Conservation (phyloP, 306 rosid species). For the Trifolium pratense region DNA sequence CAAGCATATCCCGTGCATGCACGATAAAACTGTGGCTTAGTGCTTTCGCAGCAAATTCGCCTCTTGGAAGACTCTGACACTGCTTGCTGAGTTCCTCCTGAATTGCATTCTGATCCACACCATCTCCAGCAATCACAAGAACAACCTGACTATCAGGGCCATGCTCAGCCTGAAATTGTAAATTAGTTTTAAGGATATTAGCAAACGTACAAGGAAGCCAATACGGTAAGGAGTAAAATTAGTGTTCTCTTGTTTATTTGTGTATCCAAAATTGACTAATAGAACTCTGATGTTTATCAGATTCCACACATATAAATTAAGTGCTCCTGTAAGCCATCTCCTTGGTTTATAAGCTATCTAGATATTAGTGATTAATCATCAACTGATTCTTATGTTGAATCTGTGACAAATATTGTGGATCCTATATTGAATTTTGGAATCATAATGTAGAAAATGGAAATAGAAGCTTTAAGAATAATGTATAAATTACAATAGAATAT, state of each 20-base stretch:
- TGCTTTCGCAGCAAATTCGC: constrained; percentile 85
- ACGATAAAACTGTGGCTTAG: constrained; percentile 90
- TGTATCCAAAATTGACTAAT: too few relatives aligned
- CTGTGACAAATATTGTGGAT: background rate
- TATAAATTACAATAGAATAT: constrained; percentile 5
- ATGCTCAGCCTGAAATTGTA: constrained; percentile 86
- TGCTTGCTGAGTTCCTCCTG: constrained; percentile 85
- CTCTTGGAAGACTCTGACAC: constrained; percentile 94
- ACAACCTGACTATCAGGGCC: constrained; percentile 99
- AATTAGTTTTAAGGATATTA: constrained; percentile 37
- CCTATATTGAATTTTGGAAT: constrained; percentile 1
- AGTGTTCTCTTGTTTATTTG: background rate
- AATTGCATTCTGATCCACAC: constrained; percentile 74
- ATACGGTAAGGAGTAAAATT: background rate
- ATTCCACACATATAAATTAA: too few relatives aligned
- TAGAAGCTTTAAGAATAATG: constrained; percentile 23
- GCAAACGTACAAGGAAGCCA: constrained; percentile 23
- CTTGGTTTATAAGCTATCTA: constrained; percentile 20
- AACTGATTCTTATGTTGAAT: background rate
- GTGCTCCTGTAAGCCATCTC: background rate
- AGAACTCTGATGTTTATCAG: too few relatives aligned
- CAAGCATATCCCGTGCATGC: constrained; percentile 84
- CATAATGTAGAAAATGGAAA: constrained; percentile 26
- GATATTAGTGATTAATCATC: constrained; percentile 1
- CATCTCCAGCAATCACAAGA: constrained; percentile 91